Evolutionary conservation across 1,139 yeast species (phyloP).

Genomic region (Kurtzmaniella natalensis): DNA sequence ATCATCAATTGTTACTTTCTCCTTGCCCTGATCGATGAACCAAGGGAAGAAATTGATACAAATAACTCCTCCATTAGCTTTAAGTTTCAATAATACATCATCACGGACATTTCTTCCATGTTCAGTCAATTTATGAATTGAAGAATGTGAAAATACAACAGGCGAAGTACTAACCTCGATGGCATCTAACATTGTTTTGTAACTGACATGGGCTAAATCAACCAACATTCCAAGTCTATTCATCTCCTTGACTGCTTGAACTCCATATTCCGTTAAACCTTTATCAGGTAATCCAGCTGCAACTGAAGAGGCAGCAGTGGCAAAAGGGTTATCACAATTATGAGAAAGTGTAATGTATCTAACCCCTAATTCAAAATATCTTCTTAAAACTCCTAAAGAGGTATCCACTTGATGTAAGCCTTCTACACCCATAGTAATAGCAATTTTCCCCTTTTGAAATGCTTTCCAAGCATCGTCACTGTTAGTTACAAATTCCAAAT

Average conservation of each 20-base stretch:
- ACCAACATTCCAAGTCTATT: conserved; percentile 52
- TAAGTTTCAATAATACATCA: conserved; percentile 36
- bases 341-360: conserved; percentile 50
- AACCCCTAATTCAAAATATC: conserved; percentile 45
- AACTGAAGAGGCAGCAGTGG: conserved; percentile 47
- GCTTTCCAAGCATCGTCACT: conserved; percentile 33
- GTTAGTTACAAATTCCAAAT: conserved; percentile 33
- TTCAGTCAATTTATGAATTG: conserved; percentile 34
- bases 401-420: conserved; percentile 50
- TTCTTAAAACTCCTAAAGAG: conserved; percentile 45
- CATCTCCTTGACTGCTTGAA: conserved; percentile 40
- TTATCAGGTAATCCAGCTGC: conserved; percentile 40
- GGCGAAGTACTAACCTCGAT: conserved; percentile 42
- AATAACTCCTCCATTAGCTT: conserved; percentile 45
- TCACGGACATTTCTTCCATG: conserved; percentile 49
- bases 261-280: conserved; percentile 42
- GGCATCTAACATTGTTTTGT: conserved; percentile 46
- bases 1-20: conserved; percentile 35
- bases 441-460: conserved; percentile 31
- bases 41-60: conserved; percentile 44
- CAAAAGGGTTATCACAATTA: conserved; percentile 54
- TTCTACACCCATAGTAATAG: conserved; percentile 48
- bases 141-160: conserved; percentile 48
- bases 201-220: conserved; percentile 49
- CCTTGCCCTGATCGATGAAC: conserved; percentile 27